Conservation (phyloP, 2,329 filamentous ascomycete genomes). For the Diatrype stigma region DNA sequence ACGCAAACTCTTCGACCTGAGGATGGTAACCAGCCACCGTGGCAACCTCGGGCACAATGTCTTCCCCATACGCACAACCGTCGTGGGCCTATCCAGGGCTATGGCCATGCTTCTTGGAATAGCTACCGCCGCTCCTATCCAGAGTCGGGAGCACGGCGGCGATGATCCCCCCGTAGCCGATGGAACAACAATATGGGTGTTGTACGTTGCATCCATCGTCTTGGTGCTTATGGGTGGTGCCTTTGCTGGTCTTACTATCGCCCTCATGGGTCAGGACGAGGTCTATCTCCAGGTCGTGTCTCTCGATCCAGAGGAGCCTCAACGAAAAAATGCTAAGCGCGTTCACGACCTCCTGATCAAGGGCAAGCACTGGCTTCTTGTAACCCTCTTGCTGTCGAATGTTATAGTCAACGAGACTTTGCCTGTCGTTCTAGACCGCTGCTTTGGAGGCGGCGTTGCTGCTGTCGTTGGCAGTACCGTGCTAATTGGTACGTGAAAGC, state of each 20-base stretch:
- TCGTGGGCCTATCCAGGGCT: slow-evolving; percentile 45
- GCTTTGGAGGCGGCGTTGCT: slow-evolving; percentile 88
- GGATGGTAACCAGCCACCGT: slow-evolving; percentile 16
- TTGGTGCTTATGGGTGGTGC: slow-evolving; percentile 86
- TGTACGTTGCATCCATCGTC: slow-evolving; percentile 71
- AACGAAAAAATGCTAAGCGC: slow-evolving; percentile 77
- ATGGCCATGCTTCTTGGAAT: slow-evolving; percentile 27
- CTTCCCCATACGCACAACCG: slow-evolving; percentile 40
- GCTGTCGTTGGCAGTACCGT: slow-evolving; percentile 91
- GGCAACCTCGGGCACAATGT: slow-evolving; percentile 12
- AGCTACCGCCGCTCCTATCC: slow-evolving; percentile 44
- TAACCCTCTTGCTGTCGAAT: slow-evolving; percentile 89
- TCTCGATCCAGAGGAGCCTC: slow-evolving; percentile 76
- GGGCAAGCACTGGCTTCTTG: slow-evolving; percentile 97
- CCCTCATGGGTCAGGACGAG: slow-evolving; percentile 75
- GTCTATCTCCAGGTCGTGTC: slow-evolving; percentile 96
- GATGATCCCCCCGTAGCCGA: slow-evolving; percentile 47
- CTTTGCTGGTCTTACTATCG: slow-evolving; percentile 91
- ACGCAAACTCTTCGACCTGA: not conserved
- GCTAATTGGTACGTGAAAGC: slow-evolving; percentile 74
- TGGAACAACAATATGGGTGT: slow-evolving; percentile 71
- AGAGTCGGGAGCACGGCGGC: slow-evolving; percentile 31
- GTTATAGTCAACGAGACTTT: slow-evolving; percentile 97
- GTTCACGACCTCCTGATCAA: slow-evolving; percentile 76
- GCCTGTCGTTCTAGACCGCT: slow-evolving; percentile 90